These are phyloP conservation scores for Zygosaccharomyces siamensis DNA, from an alignment of 805 yeast species.

Conservation along the genomic window DNA sequence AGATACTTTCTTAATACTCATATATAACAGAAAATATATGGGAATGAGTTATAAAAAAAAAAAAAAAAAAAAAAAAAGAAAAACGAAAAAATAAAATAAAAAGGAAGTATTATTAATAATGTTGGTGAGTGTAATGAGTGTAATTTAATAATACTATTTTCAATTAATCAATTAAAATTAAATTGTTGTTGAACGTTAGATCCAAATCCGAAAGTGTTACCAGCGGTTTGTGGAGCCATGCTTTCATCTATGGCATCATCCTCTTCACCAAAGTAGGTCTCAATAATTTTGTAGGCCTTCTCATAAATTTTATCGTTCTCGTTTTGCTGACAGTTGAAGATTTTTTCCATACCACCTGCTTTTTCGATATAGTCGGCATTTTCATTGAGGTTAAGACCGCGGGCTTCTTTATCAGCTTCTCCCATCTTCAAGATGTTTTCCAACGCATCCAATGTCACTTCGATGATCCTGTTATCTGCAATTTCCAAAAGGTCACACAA, in stretches of 20 bases:
- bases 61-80: conserved; percentile 1
- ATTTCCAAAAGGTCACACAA: conserved; percentile 85
- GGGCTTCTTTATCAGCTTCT: conserved; percentile 80
- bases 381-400: conserved; percentile 66
- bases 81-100: background rate
- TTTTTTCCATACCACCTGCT: conserved; percentile 97
- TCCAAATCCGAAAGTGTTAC: conserved; percentile 87
- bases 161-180: conserved; percentile 26
- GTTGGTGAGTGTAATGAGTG: background rate
- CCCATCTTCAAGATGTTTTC: conserved; percentile 93
- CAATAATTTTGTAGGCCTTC: conserved; percentile 86
- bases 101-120: background rate
- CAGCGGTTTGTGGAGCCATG: conserved; percentile 69
- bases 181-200: conserved; percentile 52
- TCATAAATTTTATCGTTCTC: conserved; percentile 88
- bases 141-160: background rate
- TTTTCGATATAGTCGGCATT: conserved; percentile 92
- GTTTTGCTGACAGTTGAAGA: conserved; percentile 86
- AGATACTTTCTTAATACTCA: no score
- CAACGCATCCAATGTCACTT: conserved; percentile 91
- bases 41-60: no score
- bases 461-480: conserved; percentile 87
- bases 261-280: conserved; percentile 83
- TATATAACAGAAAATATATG: no score
- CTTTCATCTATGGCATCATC: conserved; percentile 71